Evolutionary conservation across 2,329 filamentous ascomycete genomes (phyloP).

Genomic region (Pleomassaria siparia): DNA sequence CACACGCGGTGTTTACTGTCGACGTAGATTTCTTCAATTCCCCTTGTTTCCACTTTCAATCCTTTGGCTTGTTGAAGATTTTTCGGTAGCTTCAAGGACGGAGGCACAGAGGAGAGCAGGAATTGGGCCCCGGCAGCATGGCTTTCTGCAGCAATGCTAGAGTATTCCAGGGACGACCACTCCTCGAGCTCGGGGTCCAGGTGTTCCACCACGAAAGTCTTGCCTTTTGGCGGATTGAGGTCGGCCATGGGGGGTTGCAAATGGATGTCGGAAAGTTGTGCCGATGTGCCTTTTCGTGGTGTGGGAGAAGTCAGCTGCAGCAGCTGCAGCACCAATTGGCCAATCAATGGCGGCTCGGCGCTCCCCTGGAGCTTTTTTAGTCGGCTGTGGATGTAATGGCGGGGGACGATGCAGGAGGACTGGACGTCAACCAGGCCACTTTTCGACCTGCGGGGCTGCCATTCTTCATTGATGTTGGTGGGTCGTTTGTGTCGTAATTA

Average conservation of each 20-base stretch:
- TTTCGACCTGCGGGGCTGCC: constrained; percentile 3
- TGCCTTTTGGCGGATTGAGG: constrained; percentile 37
- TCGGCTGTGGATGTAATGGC: constrained; percentile 7
- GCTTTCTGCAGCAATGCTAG: constrained; percentile 81
- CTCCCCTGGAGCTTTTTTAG: constrained; percentile 10
- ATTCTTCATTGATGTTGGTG: background rate
- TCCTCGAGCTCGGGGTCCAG: constrained; percentile 90
- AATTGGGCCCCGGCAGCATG: constrained; percentile 67
- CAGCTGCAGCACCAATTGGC: constrained; percentile 26
- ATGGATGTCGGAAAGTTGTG: constrained; percentile 14
- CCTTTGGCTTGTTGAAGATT: constrained; percentile 62
- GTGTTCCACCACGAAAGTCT: constrained; percentile 94
- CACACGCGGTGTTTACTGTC: constrained; percentile 76
- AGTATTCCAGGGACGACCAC: constrained; percentile 94
- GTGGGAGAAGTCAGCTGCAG: constrained; percentile 6
- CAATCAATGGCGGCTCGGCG: constrained; percentile 18
- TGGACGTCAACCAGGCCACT: constrained; percentile 12
- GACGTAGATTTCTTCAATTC: constrained; percentile 81
- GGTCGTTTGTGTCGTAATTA: background rate
- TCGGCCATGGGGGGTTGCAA: constrained; percentile 30
- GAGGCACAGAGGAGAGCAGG: constrained; percentile 78
- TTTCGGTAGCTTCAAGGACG: constrained; percentile 60
- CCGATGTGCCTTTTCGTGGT: constrained; percentile 20
- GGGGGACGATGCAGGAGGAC: constrained; percentile 10
- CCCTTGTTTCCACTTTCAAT: constrained; percentile 71